phyloP scores from a whole-genome alignment of 2,329 filamentous ascomycete species.

The Zasmidium angulare region DNA sequence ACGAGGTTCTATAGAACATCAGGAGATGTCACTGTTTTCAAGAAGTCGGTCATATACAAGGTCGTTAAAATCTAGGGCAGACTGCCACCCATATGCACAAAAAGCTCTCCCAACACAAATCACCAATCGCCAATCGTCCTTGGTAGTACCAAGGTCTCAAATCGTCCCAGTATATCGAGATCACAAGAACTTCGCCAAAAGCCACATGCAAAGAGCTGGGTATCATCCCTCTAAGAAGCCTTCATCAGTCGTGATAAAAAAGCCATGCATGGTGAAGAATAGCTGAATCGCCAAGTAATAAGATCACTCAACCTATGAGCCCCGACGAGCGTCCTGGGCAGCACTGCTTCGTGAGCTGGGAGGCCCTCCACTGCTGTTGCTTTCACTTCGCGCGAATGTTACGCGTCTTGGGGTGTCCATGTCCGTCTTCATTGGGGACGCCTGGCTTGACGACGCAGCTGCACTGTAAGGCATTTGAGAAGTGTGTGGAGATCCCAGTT shows the following conservation, averaged over 20 bases:
- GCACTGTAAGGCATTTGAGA: slow-evolving; percentile 38
- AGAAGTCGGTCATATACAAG: neutral
- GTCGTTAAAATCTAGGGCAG: neutral
- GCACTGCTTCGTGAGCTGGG: neutral
- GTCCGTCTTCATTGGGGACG: slow-evolving; percentile 26
- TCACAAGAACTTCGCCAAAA: neutral
- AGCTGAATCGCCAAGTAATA: neutral
- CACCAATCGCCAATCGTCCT: neutral
- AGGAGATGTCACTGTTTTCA: too few relatives aligned
- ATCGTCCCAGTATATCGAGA: too few relatives aligned
- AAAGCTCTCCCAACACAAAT: neutral
- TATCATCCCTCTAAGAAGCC: neutral
- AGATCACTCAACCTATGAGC: neutral
- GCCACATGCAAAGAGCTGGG: neutral
- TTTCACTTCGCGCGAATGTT: slow-evolving; percentile 31
- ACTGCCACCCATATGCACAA: neutral
- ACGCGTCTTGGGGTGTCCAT: slow-evolving; percentile 26
- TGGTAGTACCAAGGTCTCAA: too few relatives aligned
- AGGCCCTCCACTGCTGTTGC: slow-evolving; percentile 14
- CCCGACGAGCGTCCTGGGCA: neutral
- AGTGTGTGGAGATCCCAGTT: slow-evolving; percentile 62
- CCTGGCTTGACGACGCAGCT: slow-evolving; percentile 20
- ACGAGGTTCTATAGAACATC: too few relatives aligned
- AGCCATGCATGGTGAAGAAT: neutral
- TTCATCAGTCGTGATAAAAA: neutral